Evolutionary conservation across 495 filamentous ascomycete species (phyloP).

Genomic region (Aspergillus sclerotioniger): DNA sequence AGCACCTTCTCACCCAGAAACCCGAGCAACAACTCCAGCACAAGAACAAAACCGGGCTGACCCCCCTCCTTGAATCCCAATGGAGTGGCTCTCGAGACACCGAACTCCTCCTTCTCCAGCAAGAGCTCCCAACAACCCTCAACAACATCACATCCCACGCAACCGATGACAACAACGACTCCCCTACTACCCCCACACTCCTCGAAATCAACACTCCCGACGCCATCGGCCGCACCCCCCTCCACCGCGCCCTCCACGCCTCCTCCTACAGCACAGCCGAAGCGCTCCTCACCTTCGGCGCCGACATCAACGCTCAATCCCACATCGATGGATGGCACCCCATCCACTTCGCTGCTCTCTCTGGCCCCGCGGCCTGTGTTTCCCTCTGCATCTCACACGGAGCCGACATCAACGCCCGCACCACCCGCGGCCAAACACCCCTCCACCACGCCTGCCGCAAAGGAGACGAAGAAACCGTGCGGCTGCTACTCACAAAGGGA

Average conservation of each 20-base stretch:
- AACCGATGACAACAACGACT: not conserved
- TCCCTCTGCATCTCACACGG: conserved; percentile 3
- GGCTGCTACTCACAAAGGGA: not conserved
- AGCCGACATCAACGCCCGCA: not conserved
- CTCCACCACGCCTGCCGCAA: conserved; percentile 6
- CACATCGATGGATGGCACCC: not conserved
- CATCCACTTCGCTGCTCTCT: conserved; percentile 8
- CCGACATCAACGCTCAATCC: conserved; percentile 6
- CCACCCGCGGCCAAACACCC: not conserved
- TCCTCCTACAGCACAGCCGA: not conserved
- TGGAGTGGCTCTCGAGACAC: conserved; percentile 1
- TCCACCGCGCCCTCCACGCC: conserved; percentile 6
- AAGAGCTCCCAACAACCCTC: no score
- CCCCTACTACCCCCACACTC: not conserved
- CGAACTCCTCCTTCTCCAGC: not conserved
- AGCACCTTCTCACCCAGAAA: not conserved
- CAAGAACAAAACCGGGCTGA: not conserved
- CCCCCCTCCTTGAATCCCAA: conserved; percentile 7
- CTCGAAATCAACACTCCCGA: conserved; percentile 3
- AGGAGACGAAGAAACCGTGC: conserved; percentile 3
- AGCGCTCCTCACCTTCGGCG: not conserved
- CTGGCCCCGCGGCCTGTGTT: not conserved
- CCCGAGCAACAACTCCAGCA: not conserved
- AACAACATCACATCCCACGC: not conserved
- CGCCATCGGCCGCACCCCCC: conserved; percentile 5